These are phyloP conservation scores for Auriscalpium orientale DNA, from an alignment of 768 basidiomycete genomes.

Conservation along the genomic window DNA sequence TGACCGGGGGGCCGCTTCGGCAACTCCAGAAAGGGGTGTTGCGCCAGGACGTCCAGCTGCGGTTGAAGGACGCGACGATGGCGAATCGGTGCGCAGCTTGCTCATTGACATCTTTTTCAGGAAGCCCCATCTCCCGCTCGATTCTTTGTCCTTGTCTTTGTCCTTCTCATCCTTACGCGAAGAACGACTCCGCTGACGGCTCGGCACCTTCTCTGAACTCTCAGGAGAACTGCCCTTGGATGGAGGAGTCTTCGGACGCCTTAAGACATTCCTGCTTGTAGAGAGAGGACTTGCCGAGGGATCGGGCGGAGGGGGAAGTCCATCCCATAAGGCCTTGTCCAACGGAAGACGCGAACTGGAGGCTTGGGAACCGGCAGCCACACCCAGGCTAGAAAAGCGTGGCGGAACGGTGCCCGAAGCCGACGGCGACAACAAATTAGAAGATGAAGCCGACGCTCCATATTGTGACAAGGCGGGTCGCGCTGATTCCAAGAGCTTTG, in stretches of 20 bases:
- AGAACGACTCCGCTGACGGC: slow-evolving; percentile 11
- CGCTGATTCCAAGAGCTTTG: slow-evolving; percentile 22
- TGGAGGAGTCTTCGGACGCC: neutral
- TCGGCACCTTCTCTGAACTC: neutral
- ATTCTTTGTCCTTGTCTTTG: slow-evolving; percentile 40
- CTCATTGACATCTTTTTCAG: slow-evolving; percentile 99
- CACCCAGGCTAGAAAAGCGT: slow-evolving; percentile 66
- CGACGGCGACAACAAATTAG: slow-evolving; percentile 46
- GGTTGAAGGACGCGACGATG: slow-evolving; percentile 33
- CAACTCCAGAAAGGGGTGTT: slow-evolving; percentile 8
- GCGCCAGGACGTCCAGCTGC: slow-evolving; percentile 22
- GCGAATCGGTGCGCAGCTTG: slow-evolving; percentile 67
- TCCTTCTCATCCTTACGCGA: slow-evolving; percentile 10
- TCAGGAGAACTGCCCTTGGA: neutral
- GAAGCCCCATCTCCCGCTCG: slow-evolving; percentile 85
- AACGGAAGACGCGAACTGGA: slow-evolving; percentile 32
- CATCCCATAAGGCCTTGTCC: slow-evolving; percentile 42
- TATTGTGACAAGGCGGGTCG: slow-evolving; percentile 42
- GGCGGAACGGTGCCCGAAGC: slow-evolving; percentile 33
- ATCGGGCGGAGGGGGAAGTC: neutral
- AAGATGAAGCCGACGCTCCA: slow-evolving; percentile 59
- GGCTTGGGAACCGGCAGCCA: slow-evolving; percentile 31
- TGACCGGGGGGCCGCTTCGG: slow-evolving; percentile 3
- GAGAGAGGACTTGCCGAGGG: neutral
- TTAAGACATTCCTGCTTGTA: neutral